These are phyloP conservation scores for Thermothielavioides terrestris DNA, from an alignment of 495 filamentous ascomycete species.

Conservation along the genomic window DNA sequence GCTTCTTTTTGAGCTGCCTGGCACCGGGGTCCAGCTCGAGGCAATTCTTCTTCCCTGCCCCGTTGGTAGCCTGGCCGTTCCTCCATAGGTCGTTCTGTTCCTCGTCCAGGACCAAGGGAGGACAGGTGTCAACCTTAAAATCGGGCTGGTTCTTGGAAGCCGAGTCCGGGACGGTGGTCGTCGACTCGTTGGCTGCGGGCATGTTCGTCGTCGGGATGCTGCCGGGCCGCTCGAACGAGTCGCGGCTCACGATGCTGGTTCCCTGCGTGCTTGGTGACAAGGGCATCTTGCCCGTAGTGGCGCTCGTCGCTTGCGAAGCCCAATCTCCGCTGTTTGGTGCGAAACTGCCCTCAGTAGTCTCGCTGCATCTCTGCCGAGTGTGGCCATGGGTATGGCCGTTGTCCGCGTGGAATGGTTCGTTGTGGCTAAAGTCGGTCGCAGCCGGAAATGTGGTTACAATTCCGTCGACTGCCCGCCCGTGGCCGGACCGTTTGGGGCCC, in stretches of 20 bases:
- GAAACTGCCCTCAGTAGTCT: conserved; percentile 46
- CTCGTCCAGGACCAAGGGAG: conserved; percentile 5
- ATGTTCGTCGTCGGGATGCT: conserved; percentile 33
- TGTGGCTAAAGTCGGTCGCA: conserved; percentile 27
- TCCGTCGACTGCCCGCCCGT: conserved; percentile 33
- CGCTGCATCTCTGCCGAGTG: conserved; percentile 41
- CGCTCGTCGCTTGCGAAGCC: conserved; percentile 47
- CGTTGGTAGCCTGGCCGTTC: conserved; percentile 6
- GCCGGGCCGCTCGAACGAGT: conserved; percentile 37
- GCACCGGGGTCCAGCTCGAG: conserved; percentile 19
- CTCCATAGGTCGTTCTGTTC: conserved; percentile 5
- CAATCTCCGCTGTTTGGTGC: conserved; percentile 41
- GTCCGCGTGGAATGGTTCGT: conserved; percentile 27
- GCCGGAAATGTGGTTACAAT: conserved; percentile 27
- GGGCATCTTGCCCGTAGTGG: conserved; percentile 48
- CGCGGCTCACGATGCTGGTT: conserved; percentile 47
- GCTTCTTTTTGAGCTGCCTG: conserved; percentile 38
- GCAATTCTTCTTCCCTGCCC: conserved; percentile 18
- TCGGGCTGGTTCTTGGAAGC: conserved; percentile 17
- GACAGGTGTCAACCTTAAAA: conserved; percentile 4
- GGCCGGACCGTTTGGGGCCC: conserved; percentile 4
- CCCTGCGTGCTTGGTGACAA: conserved; percentile 51
- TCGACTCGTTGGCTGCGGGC: conserved; percentile 29
- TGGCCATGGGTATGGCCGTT: conserved; percentile 22
- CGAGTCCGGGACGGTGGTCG: conserved; percentile 19